Evolutionary conservation across 768 basidiomycete genomes (phyloP).

Genomic region (Tylopilus rubrobrunneus): DNA sequence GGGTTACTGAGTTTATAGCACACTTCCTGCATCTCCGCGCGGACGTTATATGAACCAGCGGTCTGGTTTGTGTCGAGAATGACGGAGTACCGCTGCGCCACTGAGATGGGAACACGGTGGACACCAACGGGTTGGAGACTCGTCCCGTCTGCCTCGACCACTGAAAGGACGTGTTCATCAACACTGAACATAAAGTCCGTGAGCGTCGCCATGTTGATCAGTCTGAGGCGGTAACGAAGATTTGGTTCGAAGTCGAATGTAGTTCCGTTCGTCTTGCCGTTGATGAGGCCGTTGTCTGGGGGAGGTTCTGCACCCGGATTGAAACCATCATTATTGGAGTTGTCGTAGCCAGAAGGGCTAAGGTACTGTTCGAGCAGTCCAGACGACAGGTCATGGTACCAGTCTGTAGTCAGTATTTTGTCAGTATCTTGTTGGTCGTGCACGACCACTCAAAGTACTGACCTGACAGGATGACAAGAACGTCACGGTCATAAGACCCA

Average conservation of each 20-base stretch:
- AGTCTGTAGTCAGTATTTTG: slow-evolving; percentile 17
- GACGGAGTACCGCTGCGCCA: slow-evolving; percentile 51
- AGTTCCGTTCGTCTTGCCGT: slow-evolving; percentile 25
- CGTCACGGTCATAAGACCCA: slow-evolving; percentile 37
- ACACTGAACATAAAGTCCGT: slow-evolving; percentile 43
- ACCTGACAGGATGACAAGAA: slow-evolving; percentile 35
- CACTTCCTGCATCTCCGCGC: slow-evolving; percentile 33
- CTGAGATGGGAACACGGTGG: slow-evolving; percentile 36
- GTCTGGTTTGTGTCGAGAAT: slow-evolving; percentile 41
- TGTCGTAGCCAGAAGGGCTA: slow-evolving; percentile 23
- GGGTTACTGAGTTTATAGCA: slow-evolving; percentile 32
- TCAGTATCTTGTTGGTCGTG: not conserved
- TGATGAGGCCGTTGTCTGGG: slow-evolving; percentile 36
- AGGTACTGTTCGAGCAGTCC: slow-evolving; percentile 31
- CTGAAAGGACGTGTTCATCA: slow-evolving; percentile 42
- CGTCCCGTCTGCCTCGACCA: slow-evolving; percentile 49
- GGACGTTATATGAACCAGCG: slow-evolving; percentile 33
- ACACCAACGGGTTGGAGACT: slow-evolving; percentile 37
- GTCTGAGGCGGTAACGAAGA: slow-evolving; percentile 42
- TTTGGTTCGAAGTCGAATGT: slow-evolving; percentile 33
- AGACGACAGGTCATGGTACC: slow-evolving; percentile 32
- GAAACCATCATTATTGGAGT: slow-evolving; percentile 27
- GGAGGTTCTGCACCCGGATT: slow-evolving; percentile 35
- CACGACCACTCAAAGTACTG: slow-evolving; percentile 9
- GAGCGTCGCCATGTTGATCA: slow-evolving; percentile 47